Conservation (phyloP, 78 protist genomes). For the Emiliania huxleyi region DNA sequence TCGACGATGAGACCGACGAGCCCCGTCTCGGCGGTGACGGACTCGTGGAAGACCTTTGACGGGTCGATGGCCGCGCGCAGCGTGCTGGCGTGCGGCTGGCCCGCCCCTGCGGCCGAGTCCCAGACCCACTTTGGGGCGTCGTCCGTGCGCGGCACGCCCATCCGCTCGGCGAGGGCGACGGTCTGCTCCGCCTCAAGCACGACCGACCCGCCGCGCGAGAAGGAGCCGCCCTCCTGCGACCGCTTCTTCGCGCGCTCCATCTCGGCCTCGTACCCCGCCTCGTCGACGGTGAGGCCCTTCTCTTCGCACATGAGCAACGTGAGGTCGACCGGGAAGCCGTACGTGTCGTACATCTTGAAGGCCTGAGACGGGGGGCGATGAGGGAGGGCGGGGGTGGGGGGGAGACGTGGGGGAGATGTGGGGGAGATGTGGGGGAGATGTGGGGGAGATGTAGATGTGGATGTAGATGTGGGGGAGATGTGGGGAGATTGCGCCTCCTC, state of each 20-base stretch:
- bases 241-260: conserved; percentile 48
- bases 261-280: conserved; percentile 40
- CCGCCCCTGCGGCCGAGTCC: background rate
- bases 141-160: conserved; percentile 72
- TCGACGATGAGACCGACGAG: too few relatives aligned
- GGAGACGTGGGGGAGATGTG: too few relatives aligned
- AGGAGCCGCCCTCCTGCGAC: background rate
- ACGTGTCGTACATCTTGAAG: conserved; percentile 83
- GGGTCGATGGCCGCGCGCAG: background rate
- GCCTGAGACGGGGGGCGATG: too few relatives aligned
- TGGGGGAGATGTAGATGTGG: too few relatives aligned
- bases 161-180: background rate
- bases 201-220: background rate
- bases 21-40: too few relatives aligned
- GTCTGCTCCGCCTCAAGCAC: conserved; percentile 50
- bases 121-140: conserved; percentile 75
- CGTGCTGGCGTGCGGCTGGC: background rate
- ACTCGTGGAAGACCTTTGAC: background rate
- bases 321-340: conserved; percentile 95
- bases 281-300: conserved; percentile 76
- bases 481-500: too few relatives aligned
- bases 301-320: conserved; percentile 93
- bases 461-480: too few relatives aligned
- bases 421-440: too few relatives aligned
- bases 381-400: too few relatives aligned